These are phyloP conservation scores for Cladochytrium replicatum DNA, from an alignment of 192 early-diverging fungal species.

Conservation along the genomic window DNA sequence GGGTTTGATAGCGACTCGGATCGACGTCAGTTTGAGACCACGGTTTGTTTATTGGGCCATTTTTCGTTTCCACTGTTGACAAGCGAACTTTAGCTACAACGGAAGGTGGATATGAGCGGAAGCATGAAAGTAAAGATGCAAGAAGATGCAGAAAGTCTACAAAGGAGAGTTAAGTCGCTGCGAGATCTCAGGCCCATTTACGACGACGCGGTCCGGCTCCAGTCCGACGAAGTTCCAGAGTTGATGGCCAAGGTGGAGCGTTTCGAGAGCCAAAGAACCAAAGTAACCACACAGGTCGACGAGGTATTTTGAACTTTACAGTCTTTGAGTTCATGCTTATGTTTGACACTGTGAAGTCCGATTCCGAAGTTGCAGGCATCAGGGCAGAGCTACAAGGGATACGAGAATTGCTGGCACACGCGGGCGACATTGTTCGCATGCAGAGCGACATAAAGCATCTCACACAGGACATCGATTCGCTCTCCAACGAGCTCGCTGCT, in stretches of 20 bases:
- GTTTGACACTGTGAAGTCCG: too few relatives aligned
- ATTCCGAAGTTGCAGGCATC: slow-evolving; percentile 5
- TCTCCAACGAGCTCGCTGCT: slow-evolving; percentile 35
- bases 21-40: slow-evolving; percentile 20
- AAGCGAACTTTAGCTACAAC: slow-evolving; percentile 17
- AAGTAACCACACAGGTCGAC: neutral
- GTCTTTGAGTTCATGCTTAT: too few relatives aligned
- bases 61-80: neutral
- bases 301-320: neutral
- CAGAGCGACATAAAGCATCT: slow-evolving; percentile 30
- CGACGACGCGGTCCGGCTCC: slow-evolving; percentile 34
- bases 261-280: slow-evolving; percentile 4
- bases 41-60: slow-evolving; percentile 15
- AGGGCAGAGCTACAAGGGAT: slow-evolving; percentile 17
- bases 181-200: slow-evolving; percentile 26
- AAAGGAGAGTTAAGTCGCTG: slow-evolving; percentile 22
- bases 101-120: too few relatives aligned
- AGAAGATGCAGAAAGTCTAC: slow-evolving; percentile 27
- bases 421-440: slow-evolving; percentile 23
- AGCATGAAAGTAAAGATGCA: slow-evolving; percentile 12
- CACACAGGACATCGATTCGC: slow-evolving; percentile 29
- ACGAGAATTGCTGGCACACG: slow-evolving; percentile 20
- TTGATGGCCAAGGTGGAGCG: slow-evolving; percentile 19
- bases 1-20: slow-evolving; percentile 51
- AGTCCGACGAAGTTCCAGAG: slow-evolving; percentile 34